phyloP scores from a whole-genome alignment of 2,329 filamentous ascomycete species.

The Nemania sp. region DNA sequence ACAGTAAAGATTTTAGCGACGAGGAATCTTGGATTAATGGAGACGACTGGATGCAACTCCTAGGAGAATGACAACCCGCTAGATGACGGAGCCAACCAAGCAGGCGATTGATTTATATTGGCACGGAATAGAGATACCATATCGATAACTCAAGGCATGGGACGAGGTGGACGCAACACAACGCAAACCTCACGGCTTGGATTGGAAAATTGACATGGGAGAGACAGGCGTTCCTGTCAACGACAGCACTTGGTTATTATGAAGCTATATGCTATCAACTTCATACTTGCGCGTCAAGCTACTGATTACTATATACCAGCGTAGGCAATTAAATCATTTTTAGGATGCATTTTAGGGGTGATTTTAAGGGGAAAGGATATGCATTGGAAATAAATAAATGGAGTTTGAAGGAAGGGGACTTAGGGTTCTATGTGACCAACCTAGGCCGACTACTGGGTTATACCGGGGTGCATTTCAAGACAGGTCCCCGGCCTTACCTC shows the following conservation, averaged over 20 bases:
- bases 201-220: constrained; percentile 15
- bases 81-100: constrained; percentile 7
- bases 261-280: constrained; percentile 9
- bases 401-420: neutral
- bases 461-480: neutral
- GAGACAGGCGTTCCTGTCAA: neutral
- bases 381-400: neutral
- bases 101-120: constrained; percentile 25
- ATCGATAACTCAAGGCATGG: constrained; percentile 14
- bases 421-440: neutral
- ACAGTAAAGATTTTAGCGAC: constrained; percentile 3
- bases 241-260: constrained; percentile 3
- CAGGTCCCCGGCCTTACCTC: neutral
- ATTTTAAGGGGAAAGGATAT: neutral
- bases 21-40: constrained; percentile 4
- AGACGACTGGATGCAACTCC: constrained; percentile 17
- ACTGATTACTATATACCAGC: constrained; percentile 7
- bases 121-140: constrained; percentile 30
- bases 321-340: neutral
- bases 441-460: neutral
- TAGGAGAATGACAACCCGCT: constrained; percentile 5
- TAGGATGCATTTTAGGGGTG: constrained; percentile 5
- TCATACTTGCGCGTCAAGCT: constrained; percentile 10
- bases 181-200: constrained; percentile 5
- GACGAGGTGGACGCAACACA: neutral